Evolutionary conservation across 164 flowering plant genomes (phyloP).

Genomic region (Umbilicus rupestris): DNA sequence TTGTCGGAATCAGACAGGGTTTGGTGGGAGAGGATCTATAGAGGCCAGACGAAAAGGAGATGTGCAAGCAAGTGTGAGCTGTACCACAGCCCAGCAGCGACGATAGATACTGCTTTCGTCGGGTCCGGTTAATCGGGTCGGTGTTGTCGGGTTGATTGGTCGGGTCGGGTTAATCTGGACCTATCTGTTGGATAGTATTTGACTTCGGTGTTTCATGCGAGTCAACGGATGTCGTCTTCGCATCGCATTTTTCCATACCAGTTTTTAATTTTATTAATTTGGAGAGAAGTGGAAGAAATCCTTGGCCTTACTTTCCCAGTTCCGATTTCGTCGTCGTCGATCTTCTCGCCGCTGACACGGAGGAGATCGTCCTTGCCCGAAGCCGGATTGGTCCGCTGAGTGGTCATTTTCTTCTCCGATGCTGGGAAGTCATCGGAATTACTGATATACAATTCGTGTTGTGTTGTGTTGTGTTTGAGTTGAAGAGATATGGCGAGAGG

Average conservation of each 20-base stretch:
- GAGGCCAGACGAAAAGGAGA: background rate
- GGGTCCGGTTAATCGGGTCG: background rate
- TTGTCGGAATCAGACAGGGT: background rate
- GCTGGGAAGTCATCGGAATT: no score
- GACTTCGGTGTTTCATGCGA: no score
- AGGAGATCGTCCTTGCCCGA: no score
- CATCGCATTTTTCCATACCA: background rate
- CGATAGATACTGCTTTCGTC: background rate
- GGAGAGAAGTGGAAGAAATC: no score
- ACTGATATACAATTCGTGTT: no score
- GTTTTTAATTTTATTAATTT: background rate
- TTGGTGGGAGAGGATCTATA: background rate
- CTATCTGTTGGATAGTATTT: no score
- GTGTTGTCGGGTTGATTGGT: no score
- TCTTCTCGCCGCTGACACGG: background rate
- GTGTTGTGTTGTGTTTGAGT: no score
- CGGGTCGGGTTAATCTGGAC: no score
- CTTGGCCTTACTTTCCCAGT: background rate
- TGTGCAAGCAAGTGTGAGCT: background rate
- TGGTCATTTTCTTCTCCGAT: no score
- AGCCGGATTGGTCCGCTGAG: no score
- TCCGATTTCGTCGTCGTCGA: background rate
- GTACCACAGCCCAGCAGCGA: background rate
- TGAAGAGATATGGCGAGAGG: constrained; percentile 2
- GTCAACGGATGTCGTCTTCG: background rate